Evolutionary conservation across 805 yeast genomes (phyloP).

Genomic region (Scheffersomyces lignosus): DNA sequence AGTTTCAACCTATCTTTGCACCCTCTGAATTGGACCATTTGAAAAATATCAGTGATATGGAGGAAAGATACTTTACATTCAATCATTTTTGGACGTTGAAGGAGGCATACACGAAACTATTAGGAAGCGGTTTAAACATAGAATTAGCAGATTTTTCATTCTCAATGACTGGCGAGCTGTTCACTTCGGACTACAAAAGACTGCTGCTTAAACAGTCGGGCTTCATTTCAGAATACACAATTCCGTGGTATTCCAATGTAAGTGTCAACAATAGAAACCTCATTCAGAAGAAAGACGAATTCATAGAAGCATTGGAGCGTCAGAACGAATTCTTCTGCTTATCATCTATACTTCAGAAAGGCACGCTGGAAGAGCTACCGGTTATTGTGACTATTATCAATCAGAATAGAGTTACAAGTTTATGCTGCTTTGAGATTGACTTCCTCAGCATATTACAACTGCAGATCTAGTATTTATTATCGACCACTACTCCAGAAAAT

Average conservation of each 20-base stretch:
- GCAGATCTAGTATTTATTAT: too few species aligned
- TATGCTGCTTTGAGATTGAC: not conserved
- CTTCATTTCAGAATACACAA: not conserved
- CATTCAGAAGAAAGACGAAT: conserved; percentile 1
- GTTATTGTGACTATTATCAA: conserved; percentile 8
- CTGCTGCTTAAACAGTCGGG: not conserved
- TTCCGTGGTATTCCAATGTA: not conserved
- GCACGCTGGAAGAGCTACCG: conserved; percentile 2
- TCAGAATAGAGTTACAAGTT: not conserved
- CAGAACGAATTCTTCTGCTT: conserved; percentile 3
- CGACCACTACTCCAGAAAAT: too few species aligned
- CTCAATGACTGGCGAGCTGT: not conserved
- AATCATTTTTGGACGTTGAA: conserved; percentile 77
- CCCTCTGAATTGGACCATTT: conserved; percentile 34
- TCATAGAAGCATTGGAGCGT: conserved; percentile 2
- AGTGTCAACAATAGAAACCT: not conserved
- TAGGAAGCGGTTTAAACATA: conserved; percentile 56
- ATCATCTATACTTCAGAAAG: conserved; percentile 5
- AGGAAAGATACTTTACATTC: conserved; percentile 33
- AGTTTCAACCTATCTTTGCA: conserved; percentile 46
- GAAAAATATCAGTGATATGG: conserved; percentile 8
- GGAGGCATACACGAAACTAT: conserved; percentile 68
- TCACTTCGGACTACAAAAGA: not conserved
- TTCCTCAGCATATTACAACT: not conserved
- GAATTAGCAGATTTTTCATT: conserved; percentile 10